Conservation (phyloP, 139 green algal genomes). For the Chlorella sorokiniana region DNA sequence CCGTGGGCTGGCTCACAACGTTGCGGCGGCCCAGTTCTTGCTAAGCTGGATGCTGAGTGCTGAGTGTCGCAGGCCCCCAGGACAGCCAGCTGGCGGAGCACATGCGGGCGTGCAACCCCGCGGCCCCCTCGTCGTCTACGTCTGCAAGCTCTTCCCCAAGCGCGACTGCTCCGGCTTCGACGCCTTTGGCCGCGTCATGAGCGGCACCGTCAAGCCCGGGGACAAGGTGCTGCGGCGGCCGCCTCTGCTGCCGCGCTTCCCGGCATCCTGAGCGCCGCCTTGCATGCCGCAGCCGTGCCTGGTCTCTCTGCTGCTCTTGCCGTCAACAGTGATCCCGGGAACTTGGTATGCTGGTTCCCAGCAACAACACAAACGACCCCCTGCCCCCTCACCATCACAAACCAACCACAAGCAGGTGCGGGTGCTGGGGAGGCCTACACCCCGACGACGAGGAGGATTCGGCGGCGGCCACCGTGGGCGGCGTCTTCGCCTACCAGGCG, state of each 20-base stretch:
- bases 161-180: constrained; percentile 86
- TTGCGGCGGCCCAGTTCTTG: too few relatives aligned
- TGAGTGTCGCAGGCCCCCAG: constrained; percentile 81
- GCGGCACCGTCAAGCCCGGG: constrained; percentile 83
- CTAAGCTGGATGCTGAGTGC: too few relatives aligned
- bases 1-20: too few relatives aligned
- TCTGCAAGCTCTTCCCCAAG: constrained; percentile 95
- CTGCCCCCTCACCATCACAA: not conserved
- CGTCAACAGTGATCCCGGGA: too few relatives aligned
- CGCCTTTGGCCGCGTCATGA: constrained; percentile 90
- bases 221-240: constrained; percentile 59
- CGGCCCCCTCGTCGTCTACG: constrained; percentile 88
- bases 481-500: constrained; percentile 79
- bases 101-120: constrained; percentile 81
- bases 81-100: constrained; percentile 65
- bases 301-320: not conserved
- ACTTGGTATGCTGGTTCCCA: too few relatives aligned
- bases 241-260: not conserved
- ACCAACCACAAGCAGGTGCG: constrained; percentile 54
- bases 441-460: constrained; percentile 97
- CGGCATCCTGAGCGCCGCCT: too few relatives aligned
- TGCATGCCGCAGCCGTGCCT: not conserved
- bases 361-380: too few relatives aligned
- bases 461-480: constrained; percentile 61
- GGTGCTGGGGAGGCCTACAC: constrained; percentile 89